These are phyloP conservation scores for Trebouxia sp. DNA, from an alignment of 139 green algal species.

Conservation along the genomic window DNA sequence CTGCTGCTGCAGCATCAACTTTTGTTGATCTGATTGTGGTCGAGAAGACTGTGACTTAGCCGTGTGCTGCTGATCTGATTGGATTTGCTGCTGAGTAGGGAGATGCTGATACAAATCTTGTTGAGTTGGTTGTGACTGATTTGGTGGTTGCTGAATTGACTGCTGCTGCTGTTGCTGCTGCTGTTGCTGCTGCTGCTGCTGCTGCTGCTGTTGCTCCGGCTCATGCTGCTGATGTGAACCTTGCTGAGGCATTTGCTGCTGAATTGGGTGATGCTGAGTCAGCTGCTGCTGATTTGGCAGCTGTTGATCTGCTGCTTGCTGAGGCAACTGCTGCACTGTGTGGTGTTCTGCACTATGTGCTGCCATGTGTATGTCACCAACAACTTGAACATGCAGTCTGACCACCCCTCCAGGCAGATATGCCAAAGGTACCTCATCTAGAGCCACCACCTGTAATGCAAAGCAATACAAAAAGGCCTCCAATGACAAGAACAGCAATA, in stretches of 20 bases:
- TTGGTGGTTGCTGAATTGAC: too few species aligned
- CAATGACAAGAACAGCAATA: too few species aligned
- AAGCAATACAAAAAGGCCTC: not conserved
- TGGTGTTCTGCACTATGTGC: not conserved
- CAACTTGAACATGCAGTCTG: conserved; percentile 37
- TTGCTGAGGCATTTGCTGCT: not conserved
- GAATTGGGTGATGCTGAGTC: not conserved
- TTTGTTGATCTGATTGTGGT: too few species aligned
- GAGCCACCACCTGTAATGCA: conserved; percentile 12
- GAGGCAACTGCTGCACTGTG: not conserved
- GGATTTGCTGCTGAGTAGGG: too few species aligned
- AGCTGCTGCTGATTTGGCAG: not conserved
- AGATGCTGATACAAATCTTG: too few species aligned
- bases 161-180: not conserved
- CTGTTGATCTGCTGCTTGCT: not conserved
- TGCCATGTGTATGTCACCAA: conserved; percentile 40
- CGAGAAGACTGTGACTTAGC: too few species aligned
- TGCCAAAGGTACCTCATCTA: conserved; percentile 45
- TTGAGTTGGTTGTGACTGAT: too few species aligned
- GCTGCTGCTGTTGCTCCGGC: not conserved
- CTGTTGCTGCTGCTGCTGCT: not conserved
- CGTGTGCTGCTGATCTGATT: too few species aligned
- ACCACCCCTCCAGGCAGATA: conserved; percentile 41
- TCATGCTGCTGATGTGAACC: not conserved
- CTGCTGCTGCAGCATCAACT: too few species aligned